Evolutionary conservation across 768 basidiomycete species (phyloP), one percentile per base, ranked within the genome.

Genomic region (Naganishia randhawae): DNA sequence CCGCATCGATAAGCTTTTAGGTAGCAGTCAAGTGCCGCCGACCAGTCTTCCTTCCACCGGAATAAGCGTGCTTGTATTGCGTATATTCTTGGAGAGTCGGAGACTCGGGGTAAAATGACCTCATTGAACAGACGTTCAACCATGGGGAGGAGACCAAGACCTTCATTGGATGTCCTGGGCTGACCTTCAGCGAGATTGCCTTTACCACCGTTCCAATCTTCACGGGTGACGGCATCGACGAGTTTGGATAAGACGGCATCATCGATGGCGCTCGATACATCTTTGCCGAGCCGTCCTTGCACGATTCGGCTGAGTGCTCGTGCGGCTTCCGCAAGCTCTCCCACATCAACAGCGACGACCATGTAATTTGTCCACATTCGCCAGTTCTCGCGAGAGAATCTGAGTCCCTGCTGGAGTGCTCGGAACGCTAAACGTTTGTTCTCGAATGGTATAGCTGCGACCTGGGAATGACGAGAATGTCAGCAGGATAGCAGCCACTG

Each of bases 291-390:
- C 63, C 75, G 69, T 82, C 84, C 72, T 72, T 94, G 91, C 41
- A 97, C 85, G 66, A 97, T 84, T 3, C 92, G 87, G 0, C 85
- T 84, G 25, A 92, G 83, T 0, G 94, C 95, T 42, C 91, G 87
- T 68, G 86, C 88, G 0, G 92, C 88, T 76, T 99, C 95, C 0
- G 86, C 83, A 55, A 97, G 84, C 76, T 98, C 93, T 8, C 94
- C 95, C 22, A 97, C 89, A 72, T 97, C 92, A 80, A 96, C 83
- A 3, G 91, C 85, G 31, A 98, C 88, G 75, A 96, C 83, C 88
- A 91, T 93, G 83, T 93, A 98, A 82, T 99, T 99, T 69, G 85
- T 84, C 96, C 96, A 99, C 90, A 99, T 94, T 22, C 92, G 86
- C 94, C 95, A 98, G 75, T 92, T 94, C 31, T 91, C 88, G 77